Base-by-base conservation (phyloP, 192 early-diverging fungal genomes). In the Gigaspora rosea region DNA sequence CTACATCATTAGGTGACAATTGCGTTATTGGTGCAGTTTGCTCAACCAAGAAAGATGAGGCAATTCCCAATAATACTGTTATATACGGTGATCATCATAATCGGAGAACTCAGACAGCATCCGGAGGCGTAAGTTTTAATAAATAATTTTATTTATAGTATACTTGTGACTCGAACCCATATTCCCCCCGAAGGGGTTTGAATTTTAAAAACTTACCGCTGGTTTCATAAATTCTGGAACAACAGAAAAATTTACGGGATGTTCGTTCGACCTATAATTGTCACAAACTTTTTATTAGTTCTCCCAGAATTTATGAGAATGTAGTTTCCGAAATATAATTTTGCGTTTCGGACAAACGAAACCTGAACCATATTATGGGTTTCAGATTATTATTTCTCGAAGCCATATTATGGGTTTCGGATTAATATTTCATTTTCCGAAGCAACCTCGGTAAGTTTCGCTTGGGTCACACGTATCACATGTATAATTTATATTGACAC, bases 1-100 rank as follows among this genome's bases (percentile, higher is more conserved):
- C 82, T 16, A 88, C 91, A 10, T 78, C 80, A 33, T 46, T 94
- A 1, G 91, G 90, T 1, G 83, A 92, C 71, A 85, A 92, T 66
- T 92, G 91, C 79, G 91, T 94, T 20, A 85, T 94, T 33, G 91
- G 91, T 10, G 81, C 91, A 27, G 89, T 83, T 10, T 93, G 91
- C 73, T 82, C 84, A 12, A 92, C 90, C 9, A 84, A 85, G 22
- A 75, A 65, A 3, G 85, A 91, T 75, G 91, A 94, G 64, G 65
- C 67, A 9, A 77, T 94, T 16, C 78, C 84, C 0, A 86, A 90
- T 74, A 76, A 89, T 68, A 92, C 92, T 1, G 91, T 93, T 11
- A 88, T 94, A 41, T 92, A 86, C 78, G 91, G 92, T 10, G 32
- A 50, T 32, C 75, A 85, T 16, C 83, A 87, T 48, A 84, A 85